Percentiles rank a stretch among this genome's conserved stretches.
Evolutionary conservation across 768 basidiomycete species (phyloP).

Genomic region (Lactarius evosmus): DNA sequence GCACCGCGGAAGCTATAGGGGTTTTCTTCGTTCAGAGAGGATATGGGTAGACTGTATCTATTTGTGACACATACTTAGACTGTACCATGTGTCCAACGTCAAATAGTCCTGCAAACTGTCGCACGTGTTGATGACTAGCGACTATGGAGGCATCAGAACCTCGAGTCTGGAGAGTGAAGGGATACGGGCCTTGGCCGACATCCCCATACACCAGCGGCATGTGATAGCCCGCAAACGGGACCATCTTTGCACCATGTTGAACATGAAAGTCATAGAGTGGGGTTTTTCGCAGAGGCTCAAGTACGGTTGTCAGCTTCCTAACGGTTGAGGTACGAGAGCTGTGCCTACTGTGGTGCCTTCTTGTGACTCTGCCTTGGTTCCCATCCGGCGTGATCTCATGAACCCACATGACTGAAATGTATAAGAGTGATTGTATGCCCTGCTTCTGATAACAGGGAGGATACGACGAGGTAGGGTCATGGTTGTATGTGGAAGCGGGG

Average conservation of each 20-base stretch:
- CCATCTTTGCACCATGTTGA: slow-evolving; percentile 85
- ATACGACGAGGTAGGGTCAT: slow-evolving; percentile 6
- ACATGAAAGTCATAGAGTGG: slow-evolving; percentile 88
- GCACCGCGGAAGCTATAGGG: slow-evolving; percentile 73
- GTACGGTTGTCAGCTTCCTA: background rate
- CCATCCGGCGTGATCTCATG: background rate
- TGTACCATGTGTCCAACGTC: slow-evolving; percentile 99
- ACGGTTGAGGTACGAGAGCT: background rate
- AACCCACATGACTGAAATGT: background rate
- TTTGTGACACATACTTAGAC: slow-evolving; percentile 56
- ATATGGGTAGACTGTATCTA: background rate
- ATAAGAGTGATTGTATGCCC: too few relatives aligned
- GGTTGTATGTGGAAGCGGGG: background rate
- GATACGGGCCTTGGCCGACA: slow-evolving; percentile 67
- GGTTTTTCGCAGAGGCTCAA: slow-evolving; percentile 52
- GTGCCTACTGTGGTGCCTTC: slow-evolving; percentile 1
- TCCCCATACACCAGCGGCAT: slow-evolving; percentile 91
- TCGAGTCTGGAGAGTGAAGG: background rate
- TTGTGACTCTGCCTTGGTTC: slow-evolving; percentile 9
- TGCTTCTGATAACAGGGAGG: background rate
- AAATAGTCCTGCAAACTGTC: slow-evolving; percentile 80
- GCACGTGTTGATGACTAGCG: slow-evolving; percentile 86
- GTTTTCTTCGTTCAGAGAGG: background rate
- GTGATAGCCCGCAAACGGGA: slow-evolving; percentile 90
- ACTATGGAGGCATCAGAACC: slow-evolving; percentile 45